Base-by-base conservation (phyloP, 805 yeast genomes). In the Starmerella bacillaris region DNA sequence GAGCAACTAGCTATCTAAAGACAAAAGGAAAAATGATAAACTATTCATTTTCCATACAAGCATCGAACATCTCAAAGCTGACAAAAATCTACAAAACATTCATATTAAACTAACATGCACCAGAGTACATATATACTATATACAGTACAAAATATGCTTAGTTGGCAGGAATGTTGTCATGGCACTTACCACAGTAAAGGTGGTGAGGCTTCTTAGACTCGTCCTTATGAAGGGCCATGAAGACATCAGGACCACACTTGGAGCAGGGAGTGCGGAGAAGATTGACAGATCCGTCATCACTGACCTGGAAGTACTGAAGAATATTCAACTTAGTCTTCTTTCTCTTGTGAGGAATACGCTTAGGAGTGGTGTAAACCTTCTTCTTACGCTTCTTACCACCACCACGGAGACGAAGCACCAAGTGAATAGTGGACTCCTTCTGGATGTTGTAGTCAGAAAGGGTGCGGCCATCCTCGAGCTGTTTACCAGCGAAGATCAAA, bases 311-410 rank as follows among this genome's bases (percentile, higher is more conserved):
- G 89, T 86, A 89, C 63, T 92, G 83, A 66, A 89, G 78, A 65
- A 89, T 95, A 67, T 95, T 96, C 61, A 89, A 74, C 79, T 89
- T 89, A 69, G 79, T 80, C 75, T 86, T 89, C 80, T 79, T 89
- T 78, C 82, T 94, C 78, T 83, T 84, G 92, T 89, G 96, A 72
- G 70, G 80, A 72, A 89, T 80, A 78, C 84, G 92, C 84, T 89
- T 89, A 74, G 98, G 98, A 63, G 96, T 86, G 71, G 96, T 86
- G 86, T 86, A 89, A 64, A 83, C 95, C 92, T 86, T 86, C 94
- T 89, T 89, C 89, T 89, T 89, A 77, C 94, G 86, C 89, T 89
- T 89, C 80, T 84, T 89, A 73, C 94, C 94, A 69, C 94, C 94
- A 64, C 96, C 96, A 72, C 95, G 80, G 63, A 86, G 78, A 74